phyloP scores from a whole-genome alignment of 2,329 filamentous ascomycete species.

The Diaporthe citrichinensis region DNA sequence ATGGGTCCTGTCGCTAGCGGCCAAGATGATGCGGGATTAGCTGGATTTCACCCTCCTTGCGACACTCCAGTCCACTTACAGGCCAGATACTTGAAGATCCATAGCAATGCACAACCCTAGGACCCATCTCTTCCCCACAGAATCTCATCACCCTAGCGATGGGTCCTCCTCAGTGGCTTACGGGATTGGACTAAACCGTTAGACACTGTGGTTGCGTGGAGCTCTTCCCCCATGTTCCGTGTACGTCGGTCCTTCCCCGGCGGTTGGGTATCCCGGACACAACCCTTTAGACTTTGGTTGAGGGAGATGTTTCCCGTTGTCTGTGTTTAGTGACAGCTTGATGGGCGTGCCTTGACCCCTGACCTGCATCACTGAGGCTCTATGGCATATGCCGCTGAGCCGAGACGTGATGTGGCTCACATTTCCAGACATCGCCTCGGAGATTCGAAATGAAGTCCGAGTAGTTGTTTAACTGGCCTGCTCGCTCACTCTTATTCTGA shows the following conservation, averaged over 20 bases:
- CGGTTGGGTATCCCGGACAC: conserved; percentile 8
- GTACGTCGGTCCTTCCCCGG: conserved; percentile 24
- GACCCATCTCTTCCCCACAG: conserved; percentile 5
- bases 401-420: conserved; percentile 21
- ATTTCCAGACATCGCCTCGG: not conserved
- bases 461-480: not conserved
- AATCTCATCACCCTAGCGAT: conserved; percentile 5
- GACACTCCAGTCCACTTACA: conserved; percentile 10
- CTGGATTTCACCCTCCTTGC: conserved; percentile 16
- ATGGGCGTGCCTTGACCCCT: not conserved
- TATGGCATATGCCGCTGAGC: not conserved
- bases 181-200: not conserved
- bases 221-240: conserved; percentile 1
- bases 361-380: conserved; percentile 4
- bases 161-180: not conserved
- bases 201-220: not conserved
- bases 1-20: not conserved
- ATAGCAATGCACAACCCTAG: not conserved
- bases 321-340: not conserved
- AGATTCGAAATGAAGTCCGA: conserved; percentile 25
- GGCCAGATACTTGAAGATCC: conserved; percentile 5
- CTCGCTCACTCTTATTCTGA: not conserved
- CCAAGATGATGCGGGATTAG: conserved; percentile 3
- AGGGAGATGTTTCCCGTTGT: not conserved
- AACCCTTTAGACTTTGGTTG: conserved; percentile 15